Conservation (phyloP, 1,284 basidiomycete species). For the Polyporus tsugae region DNA sequence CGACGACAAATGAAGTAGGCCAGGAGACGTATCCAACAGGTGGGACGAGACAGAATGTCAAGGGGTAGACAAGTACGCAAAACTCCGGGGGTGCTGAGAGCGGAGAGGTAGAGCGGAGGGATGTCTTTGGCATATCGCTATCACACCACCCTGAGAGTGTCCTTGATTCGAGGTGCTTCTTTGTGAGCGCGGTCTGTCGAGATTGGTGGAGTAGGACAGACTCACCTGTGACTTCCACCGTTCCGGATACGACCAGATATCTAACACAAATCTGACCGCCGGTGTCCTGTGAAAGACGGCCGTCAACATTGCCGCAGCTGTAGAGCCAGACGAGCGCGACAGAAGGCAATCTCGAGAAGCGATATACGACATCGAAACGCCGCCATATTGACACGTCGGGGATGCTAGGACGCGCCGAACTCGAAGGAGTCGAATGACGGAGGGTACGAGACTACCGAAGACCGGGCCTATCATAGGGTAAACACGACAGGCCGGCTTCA, state of each 20-base stretch:
- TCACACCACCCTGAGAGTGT: neutral
- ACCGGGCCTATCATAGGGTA: neutral
- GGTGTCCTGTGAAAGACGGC: neutral
- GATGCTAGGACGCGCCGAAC: neutral
- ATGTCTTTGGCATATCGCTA: too few species aligned
- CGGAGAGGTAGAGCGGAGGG: too few species aligned
- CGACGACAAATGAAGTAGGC: neutral
- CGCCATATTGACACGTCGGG: neutral
- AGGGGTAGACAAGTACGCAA: too few species aligned
- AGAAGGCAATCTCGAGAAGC: conserved; percentile 1
- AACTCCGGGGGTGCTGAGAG: too few species aligned
- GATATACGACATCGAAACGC: neutral
- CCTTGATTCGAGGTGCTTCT: neutral
- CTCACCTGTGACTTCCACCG: too few species aligned
- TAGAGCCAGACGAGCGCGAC: neutral
- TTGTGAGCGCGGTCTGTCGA: neutral
- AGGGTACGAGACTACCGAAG: neutral
- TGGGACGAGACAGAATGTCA: neutral
- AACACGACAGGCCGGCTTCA: neutral
- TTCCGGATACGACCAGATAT: too few species aligned
- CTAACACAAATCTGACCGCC: neutral
- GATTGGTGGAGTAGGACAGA: neutral
- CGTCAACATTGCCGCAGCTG: neutral
- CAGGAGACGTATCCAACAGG: neutral
- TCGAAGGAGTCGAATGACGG: neutral